Evolutionary conservation across 2,329 filamentous ascomycete species (phyloP).

Genomic region (Didymella exigua): DNA sequence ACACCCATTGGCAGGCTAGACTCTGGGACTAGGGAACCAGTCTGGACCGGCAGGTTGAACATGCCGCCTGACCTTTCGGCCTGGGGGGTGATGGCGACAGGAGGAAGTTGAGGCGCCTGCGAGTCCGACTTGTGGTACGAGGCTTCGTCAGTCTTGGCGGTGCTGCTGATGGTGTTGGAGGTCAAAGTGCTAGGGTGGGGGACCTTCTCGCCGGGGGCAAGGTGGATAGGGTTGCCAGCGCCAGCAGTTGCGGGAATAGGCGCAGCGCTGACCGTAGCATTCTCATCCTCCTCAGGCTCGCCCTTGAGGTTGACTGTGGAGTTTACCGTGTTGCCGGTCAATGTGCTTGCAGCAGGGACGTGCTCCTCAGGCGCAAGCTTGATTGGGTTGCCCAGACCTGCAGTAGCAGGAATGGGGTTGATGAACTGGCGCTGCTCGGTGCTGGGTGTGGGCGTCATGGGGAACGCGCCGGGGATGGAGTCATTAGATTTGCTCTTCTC

Average conservation of each 20-base stretch:
- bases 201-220: conserved; percentile 80
- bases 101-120: conserved; percentile 50
- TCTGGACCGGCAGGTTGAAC: conserved; percentile 56
- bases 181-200: conserved; percentile 70
- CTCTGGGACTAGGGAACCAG: conserved; percentile 75
- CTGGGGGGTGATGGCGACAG: conserved; percentile 52
- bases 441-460: conserved; percentile 68
- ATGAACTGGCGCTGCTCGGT: conserved; percentile 57
- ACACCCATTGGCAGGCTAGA: conserved; percentile 75
- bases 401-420: conserved; percentile 64
- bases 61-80: conserved; percentile 53
- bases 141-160: conserved; percentile 67
- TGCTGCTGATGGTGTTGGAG: conserved; percentile 71
- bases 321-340: conserved; percentile 74
- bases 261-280: conserved; percentile 59
- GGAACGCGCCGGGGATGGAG: conserved; percentile 69
- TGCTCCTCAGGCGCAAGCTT: conserved; percentile 78
- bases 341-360: conserved; percentile 69
- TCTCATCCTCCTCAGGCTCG: conserved; percentile 32
- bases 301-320: conserved; percentile 54
- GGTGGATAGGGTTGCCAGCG: conserved; percentile 76
- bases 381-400: conserved; percentile 75
- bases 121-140: conserved; percentile 84
- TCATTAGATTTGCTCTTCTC: conserved; percentile 33
- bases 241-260: conserved; percentile 65